Evolutionary conservation across 2,329 filamentous ascomycete species (phyloP).

Genomic region (Blastomyces emzantsi): DNA sequence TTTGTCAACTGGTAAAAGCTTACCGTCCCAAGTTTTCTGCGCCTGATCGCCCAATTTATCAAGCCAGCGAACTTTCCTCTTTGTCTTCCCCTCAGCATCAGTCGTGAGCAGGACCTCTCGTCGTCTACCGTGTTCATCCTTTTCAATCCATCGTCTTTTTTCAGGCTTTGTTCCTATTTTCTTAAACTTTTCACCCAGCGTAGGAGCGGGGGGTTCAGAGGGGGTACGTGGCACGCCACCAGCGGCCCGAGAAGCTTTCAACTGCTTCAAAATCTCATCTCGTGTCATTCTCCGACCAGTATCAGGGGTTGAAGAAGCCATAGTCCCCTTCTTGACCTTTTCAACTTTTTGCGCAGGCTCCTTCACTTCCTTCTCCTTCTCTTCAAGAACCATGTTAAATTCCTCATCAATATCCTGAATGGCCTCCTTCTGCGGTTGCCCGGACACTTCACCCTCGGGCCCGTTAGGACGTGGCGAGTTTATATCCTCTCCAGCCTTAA

Average conservation of each 20-base stretch:
- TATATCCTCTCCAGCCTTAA: conserved; percentile 48
- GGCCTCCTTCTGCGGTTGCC: conserved; percentile 24
- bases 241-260: conserved; percentile 45
- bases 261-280: conserved; percentile 51
- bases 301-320: conserved; percentile 29
- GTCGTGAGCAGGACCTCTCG: conserved; percentile 52
- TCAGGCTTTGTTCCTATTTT: conserved; percentile 43
- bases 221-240: conserved; percentile 36
- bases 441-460: conserved; percentile 22
- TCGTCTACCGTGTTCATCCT: conserved; percentile 43
- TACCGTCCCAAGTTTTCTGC: conserved; percentile 18
- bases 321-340: conserved; percentile 45
- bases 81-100: conserved; percentile 52
- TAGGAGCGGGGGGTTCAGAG: conserved; percentile 39
- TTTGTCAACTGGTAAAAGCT: conserved; percentile 38
- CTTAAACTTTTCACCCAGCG: conserved; percentile 47
- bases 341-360: conserved; percentile 22
- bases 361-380: conserved; percentile 28
- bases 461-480: conserved; percentile 18
- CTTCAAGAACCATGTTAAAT: conserved; percentile 36
- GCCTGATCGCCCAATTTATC: conserved; percentile 29
- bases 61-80: conserved; percentile 51
- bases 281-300: conserved; percentile 42
- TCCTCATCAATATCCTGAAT: conserved; percentile 51
- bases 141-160: conserved; percentile 46